Evolutionary conservation across 768 basidiomycete genomes (phyloP), one percentile per base, ranked within the genome.

Genomic region (Psilocybe cubensis): DNA sequence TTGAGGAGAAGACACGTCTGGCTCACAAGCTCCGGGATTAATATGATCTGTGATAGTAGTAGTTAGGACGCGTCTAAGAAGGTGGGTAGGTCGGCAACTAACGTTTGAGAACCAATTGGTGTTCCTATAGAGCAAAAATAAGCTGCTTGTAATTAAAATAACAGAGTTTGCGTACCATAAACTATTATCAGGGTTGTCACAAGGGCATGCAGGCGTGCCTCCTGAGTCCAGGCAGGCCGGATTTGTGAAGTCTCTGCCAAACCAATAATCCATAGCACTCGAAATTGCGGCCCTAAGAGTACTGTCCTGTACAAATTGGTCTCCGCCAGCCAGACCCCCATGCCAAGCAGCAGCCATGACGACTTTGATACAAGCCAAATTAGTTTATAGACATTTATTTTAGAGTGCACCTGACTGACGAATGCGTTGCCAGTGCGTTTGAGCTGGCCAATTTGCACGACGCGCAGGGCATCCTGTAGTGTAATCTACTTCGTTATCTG

Each of bases 361-460:
- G 11, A 78, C 84, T 86, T 43, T 33, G 17, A 63, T 11, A 12
- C 62, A 10, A 58, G 45, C 28, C 41, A 38, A n/a, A 38, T n/a
- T 17, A 25, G 14, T n/a, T n/a, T n/a, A n/a, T n/a, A n/a, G n/a
- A n/a, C n/a, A n/a, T n/a, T n/a, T n/a, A n/a, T n/a, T n/a, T n/a
- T n/a, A n/a, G n/a, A n/a, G n/a, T n/a, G n/a, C n/a, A n/a, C n/a
- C n/a, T n/a, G 14, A 68, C 76, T 42, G 59, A 85, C 85, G 68
- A 35, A 83, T 76, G 33, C 83, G 77, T 40, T 70, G 68, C 83
- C 84, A 88, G 60, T 89, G 86, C 1, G 60, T 67, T 67, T 83
- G 76, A 11, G 87, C 87, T 8, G 86, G 87, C 88, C 88, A 89
- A 61, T 86, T 89, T 4, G 87, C 87, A 10, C 82, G 76, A 53